Evolutionary conservation across 176 grass and related monocot genomes (phyloP).

Genomic region (Ensete glaucum): DNA sequence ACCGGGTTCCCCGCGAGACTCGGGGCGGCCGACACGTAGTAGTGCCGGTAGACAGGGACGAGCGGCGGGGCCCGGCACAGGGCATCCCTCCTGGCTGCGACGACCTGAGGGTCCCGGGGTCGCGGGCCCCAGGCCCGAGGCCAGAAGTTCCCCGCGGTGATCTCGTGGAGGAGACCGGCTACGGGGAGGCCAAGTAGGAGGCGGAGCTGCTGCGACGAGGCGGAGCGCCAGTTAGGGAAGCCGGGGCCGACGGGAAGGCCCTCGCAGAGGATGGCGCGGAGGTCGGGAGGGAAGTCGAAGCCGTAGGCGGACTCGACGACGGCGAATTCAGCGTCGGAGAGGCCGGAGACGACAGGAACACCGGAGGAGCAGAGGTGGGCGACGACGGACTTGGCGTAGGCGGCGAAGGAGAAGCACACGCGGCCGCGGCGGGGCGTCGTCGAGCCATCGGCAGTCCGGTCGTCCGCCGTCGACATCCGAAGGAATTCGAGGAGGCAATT

Average conservation of each 20-base stretch:
- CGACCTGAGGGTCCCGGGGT: not conserved
- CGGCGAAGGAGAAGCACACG: conserved; percentile 20
- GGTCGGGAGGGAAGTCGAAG: conserved; percentile 14
- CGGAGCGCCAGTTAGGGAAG: conserved; percentile 24
- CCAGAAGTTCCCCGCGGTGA: not conserved
- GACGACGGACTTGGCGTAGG: conserved; percentile 18
- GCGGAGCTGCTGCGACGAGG: conserved; percentile 5
- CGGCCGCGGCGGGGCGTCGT: not conserved
- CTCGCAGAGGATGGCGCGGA: conserved; percentile 14
- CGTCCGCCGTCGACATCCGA: not conserved
- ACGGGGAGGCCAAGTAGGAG: conserved; percentile 12
- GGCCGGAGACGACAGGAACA: not conserved
- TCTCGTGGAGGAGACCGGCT: conserved; percentile 2
- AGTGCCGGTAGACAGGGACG: conserved; percentile 18
- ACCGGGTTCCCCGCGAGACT: conserved; percentile 13
- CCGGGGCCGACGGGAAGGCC: conserved; percentile 14
- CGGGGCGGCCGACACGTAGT: conserved; percentile 8
- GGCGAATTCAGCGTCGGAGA: not conserved
- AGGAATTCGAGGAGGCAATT: too few relatives aligned
- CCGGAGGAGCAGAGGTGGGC: conserved; percentile 4
- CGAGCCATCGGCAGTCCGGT: not conserved
- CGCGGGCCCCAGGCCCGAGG: not conserved
- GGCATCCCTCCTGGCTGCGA: not conserved
- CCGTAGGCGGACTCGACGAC: conserved; percentile 7
- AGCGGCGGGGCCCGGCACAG: conserved; percentile 5